These are phyloP conservation scores for Periconia digitata DNA, from an alignment of 2,329 filamentous ascomycete species.

Conservation along the genomic window DNA sequence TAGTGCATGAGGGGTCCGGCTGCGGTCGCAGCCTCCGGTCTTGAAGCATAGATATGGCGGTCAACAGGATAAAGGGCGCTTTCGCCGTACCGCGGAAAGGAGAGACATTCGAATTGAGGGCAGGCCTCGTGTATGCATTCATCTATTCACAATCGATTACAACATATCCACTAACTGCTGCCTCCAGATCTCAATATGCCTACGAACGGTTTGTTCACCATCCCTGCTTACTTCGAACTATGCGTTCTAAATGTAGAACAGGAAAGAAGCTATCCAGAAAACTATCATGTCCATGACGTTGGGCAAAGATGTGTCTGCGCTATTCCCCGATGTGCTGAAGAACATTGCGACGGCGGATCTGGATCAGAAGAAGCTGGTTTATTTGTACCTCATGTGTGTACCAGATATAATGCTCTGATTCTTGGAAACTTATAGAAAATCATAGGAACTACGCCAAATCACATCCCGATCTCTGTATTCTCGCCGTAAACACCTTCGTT, in stretches of 20 bases:
- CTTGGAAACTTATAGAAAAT: constrained; percentile 9
- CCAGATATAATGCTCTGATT: neutral
- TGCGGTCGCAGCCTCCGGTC: constrained; percentile 31
- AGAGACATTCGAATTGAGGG: constrained; percentile 95
- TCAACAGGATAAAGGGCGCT: constrained; percentile 92
- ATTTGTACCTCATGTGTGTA: constrained; percentile 88
- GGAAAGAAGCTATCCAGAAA: constrained; percentile 98
- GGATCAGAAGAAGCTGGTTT: constrained; percentile 99
- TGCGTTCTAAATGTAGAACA: constrained; percentile 42
- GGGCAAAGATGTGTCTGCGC: constrained; percentile 94
- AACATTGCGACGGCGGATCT: constrained; percentile 94
- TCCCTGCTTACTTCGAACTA: neutral
- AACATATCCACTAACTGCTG: constrained; percentile 35
- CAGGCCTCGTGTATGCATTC: constrained; percentile 70
- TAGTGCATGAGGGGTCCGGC: constrained; percentile 38
- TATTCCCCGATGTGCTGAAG: constrained; percentile 97
- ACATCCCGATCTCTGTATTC: constrained; percentile 95
- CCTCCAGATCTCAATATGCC: constrained; percentile 86
- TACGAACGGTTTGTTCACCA: constrained; percentile 70
- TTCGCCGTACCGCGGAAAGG: constrained; percentile 93
- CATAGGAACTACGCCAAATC: constrained; percentile 98
- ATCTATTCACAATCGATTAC: constrained; percentile 5
- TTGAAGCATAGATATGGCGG: constrained; percentile 68
- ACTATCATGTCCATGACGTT: constrained; percentile 99
- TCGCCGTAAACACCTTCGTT: constrained; percentile 98